These are phyloP conservation scores for Flaveria floridana DNA, from an alignment of 140 eudicot genomes.

Conservation along the genomic window DNA sequence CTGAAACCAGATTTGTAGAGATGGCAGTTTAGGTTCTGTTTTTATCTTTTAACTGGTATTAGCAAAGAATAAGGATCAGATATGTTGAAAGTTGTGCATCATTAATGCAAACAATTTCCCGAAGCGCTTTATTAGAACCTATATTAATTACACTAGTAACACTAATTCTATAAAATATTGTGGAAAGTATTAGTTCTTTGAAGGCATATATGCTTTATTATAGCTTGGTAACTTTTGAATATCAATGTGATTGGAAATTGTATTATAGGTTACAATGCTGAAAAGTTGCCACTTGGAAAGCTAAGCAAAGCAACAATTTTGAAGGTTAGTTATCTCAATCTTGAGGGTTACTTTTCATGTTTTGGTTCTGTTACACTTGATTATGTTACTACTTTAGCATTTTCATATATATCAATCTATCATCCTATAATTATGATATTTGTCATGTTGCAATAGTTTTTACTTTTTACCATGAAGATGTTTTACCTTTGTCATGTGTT, in stretches of 20 bases:
- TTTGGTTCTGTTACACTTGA: constrained; percentile 9
- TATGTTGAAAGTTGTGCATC: neutral
- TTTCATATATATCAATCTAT: neutral
- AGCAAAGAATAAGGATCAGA: neutral
- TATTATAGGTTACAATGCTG: constrained; percentile 86
- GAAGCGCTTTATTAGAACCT: neutral
- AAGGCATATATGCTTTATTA: neutral
- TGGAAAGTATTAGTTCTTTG: neutral
- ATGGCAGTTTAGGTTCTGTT: neutral
- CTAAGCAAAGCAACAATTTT: constrained; percentile 80
- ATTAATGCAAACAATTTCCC: neutral
- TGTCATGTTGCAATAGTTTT: constrained; percentile 11
- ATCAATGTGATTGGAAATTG: constrained; percentile 4
- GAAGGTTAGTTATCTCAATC: constrained; percentile 48
- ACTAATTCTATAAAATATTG: neutral
- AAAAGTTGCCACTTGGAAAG: constrained; percentile 95
- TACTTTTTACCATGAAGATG: constrained; percentile 1
- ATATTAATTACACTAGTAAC: neutral
- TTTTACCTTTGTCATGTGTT: constrained; percentile 14
- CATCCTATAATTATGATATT: neutral
- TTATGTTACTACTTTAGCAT: neutral
- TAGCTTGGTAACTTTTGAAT: constrained; percentile 1
- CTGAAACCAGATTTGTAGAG: neutral
- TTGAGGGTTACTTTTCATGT: neutral
- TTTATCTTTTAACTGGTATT: neutral